Base-by-base conservation (phyloP, 768 basidiomycete species). In the Tremella yokohamensis region DNA sequence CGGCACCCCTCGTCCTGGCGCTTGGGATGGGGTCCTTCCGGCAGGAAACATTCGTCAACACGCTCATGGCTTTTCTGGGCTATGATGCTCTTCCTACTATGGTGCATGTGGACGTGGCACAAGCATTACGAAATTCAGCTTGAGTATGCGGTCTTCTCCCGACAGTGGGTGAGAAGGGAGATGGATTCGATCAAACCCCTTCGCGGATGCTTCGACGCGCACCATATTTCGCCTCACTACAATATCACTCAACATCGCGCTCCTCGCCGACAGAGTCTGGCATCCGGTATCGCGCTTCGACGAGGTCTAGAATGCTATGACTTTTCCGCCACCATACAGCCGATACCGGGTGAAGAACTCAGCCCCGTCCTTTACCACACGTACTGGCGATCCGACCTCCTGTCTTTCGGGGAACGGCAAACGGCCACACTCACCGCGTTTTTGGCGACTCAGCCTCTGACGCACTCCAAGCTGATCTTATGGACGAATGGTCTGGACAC, bases 341-440 rank as follows among this genome's bases (percentile, higher is more conserved):
- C 66, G 0, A 24, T 58, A 8, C 71, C 71, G 0, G 57, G 58
- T 16, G 62, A 61, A 18, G 57, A 61, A 25, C 58, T 73, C 40
- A 54, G 60, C n/a, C 72, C 44, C 40, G 82, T 83, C 12, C 83
- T 84, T 53, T 94, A 84, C 72, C 94, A 98, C 76, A 87, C 90
- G 1, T 98, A 97, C 75, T 98, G 94, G 94, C 82, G 94, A 13
- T 84, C 83, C 56, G 93, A 97, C 78, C 84, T 97, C 40, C 85
- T 85, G 0, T 80, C 85, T 0, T 91, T 98, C 65, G 85, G 82
- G 1, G 81, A 83, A 55, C 82, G 93, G 22, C 92, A 98, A 69
- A 88, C 90, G 71, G 86, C 85, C 79, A 89, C 94, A 82, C 82
- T 98, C 73, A 87, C 89, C 69, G 90, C 90, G 1, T 93, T 93